Evolutionary conservation across 192 early-diverging fungal genomes (phyloP).

Genomic region (Endogone sp.): DNA sequence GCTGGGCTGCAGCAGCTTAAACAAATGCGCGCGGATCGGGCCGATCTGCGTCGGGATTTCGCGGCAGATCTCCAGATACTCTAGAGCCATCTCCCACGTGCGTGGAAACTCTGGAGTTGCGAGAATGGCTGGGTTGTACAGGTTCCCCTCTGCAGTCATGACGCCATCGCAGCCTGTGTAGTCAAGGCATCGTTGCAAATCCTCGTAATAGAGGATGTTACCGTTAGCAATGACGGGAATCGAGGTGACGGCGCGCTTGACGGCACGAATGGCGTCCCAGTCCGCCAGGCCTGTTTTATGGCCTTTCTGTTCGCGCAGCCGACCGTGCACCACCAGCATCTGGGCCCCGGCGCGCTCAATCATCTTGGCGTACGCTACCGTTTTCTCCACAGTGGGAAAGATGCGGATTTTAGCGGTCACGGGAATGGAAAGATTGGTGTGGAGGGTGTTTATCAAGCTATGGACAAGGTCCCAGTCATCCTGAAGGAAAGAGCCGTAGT

Average conservation of each 20-base stretch:
- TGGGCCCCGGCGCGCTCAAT: conserved; percentile 91
- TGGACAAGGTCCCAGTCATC: conserved; percentile 90
- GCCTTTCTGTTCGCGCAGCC: conserved; percentile 93
- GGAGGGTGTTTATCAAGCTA: conserved; percentile 63
- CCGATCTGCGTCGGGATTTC: conserved; percentile 51
- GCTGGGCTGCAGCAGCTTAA: conserved; percentile 84
- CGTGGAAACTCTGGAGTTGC: conserved; percentile 47
- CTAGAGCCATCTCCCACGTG: conserved; percentile 76
- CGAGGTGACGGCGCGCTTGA: conserved; percentile 69
- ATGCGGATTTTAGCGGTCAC: conserved; percentile 97
- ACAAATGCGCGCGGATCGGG: conserved; percentile 83
- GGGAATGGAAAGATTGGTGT: conserved; percentile 77
- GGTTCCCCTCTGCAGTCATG: conserved; percentile 86
- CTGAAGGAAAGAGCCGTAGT: conserved; percentile 91
- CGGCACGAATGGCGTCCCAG: conserved; percentile 87
- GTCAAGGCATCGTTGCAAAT: conserved; percentile 77
- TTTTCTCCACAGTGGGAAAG: conserved; percentile 85
- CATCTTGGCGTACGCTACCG: conserved; percentile 92
- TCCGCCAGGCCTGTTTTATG: conserved; percentile 95
- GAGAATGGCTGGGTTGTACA: conserved; percentile 92
- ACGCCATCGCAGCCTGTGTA: conserved; percentile 90
- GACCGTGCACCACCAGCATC: conserved; percentile 92
- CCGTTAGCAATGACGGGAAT: conserved; percentile 98
- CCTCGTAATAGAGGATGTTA: conserved; percentile 93
- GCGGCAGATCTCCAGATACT: conserved; percentile 86